Evolutionary conservation across 768 basidiomycete species (phyloP).

Genomic region (Sarcodon sp.): DNA sequence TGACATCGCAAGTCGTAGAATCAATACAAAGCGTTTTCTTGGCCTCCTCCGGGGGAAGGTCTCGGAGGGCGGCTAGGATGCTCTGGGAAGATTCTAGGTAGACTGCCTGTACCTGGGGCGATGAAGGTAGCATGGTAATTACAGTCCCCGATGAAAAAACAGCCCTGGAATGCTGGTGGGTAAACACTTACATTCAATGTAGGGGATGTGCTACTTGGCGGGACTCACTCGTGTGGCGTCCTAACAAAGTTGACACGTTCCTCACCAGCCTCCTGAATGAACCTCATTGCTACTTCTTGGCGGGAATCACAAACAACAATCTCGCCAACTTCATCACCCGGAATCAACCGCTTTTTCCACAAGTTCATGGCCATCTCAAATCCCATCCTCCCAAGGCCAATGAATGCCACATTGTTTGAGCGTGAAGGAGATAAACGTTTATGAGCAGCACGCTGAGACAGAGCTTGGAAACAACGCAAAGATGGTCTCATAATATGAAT

Average conservation of each 20-base stretch:
- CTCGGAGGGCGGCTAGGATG: slow-evolving; percentile 50
- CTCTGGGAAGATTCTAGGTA: slow-evolving; percentile 43
- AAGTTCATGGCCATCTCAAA: slow-evolving; percentile 79
- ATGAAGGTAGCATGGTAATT: slow-evolving; percentile 88
- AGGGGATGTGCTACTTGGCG: slow-evolving; percentile 2
- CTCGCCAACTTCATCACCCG: slow-evolving; percentile 29
- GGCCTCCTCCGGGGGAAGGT: slow-evolving; percentile 23
- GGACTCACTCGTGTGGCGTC: slow-evolving; percentile 64
- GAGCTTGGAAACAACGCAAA: too few relatives aligned
- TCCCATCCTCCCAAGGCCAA: slow-evolving; percentile 85
- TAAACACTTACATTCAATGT: slow-evolving; percentile 1
- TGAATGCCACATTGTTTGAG: slow-evolving; percentile 34
- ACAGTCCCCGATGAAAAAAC: slow-evolving; percentile 50
- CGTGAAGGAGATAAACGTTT: not conserved
- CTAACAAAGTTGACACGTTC: slow-evolving; percentile 37
- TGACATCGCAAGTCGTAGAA: slow-evolving; percentile 83
- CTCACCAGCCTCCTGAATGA: slow-evolving; percentile 43
- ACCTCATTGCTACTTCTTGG: slow-evolving; percentile 41
- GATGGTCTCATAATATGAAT: too few relatives aligned
- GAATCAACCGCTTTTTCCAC: slow-evolving; percentile 59
- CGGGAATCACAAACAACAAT: slow-evolving; percentile 77
- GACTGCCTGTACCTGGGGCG: slow-evolving; percentile 73
- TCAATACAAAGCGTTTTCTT: slow-evolving; percentile 64
- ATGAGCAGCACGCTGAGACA: too few relatives aligned
- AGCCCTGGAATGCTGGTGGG: slow-evolving; percentile 30